Base-by-base conservation (phyloP, 768 basidiomycete genomes). In the Pisolithus sp. region DNA sequence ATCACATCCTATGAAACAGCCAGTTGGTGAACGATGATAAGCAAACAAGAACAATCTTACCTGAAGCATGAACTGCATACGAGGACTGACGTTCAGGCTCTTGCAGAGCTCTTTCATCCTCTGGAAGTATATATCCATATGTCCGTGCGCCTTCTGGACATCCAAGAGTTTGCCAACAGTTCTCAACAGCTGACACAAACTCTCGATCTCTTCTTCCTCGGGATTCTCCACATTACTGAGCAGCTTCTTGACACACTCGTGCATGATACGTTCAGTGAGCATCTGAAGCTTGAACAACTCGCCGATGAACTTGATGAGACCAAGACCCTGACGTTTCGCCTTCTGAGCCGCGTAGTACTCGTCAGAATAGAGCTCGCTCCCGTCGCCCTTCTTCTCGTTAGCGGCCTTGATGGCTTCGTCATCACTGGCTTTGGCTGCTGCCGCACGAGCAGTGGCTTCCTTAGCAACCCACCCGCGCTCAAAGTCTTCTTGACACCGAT, bases 221-320 rank as follows among this genome's bases (percentile, higher is more conserved):
- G 93, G 96, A 62, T 91, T 89, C 59, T 92, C 85, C 52, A 95
- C 86, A 65, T 99, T 97, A 50, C 86, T 81, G 12, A 98, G 76
- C 12, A 97, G 79, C 72, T 95, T 93, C 80, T 93, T 92, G 66
- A 97, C 85, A 76, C 95, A 99, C 70, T 93, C 89, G 75, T 93
- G 89, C 90, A 98, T 99, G 73, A 98, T 95, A 59, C 92, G 86
- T 73, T 93, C 92, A 45, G 93, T 93, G 50, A 98, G 76, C 93
- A 97, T 96, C 72, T 91, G 89, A n/a, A 99, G 76, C 74, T 97
- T 97, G 85, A 93, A 99, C 50, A 98, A 76, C 72, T 99, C 95
- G 57, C 95, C 94, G 57, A 98, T 97, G 73, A 99, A 94, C 70
- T 89, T 91, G 74, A 97, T 93, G 59, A 99, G 80, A 75, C 95